Evolutionary conservation across 108 stramenopile genomes (phyloP), one percentile per base, ranked within the genome.

Genomic region (Nitzschia sp.): DNA sequence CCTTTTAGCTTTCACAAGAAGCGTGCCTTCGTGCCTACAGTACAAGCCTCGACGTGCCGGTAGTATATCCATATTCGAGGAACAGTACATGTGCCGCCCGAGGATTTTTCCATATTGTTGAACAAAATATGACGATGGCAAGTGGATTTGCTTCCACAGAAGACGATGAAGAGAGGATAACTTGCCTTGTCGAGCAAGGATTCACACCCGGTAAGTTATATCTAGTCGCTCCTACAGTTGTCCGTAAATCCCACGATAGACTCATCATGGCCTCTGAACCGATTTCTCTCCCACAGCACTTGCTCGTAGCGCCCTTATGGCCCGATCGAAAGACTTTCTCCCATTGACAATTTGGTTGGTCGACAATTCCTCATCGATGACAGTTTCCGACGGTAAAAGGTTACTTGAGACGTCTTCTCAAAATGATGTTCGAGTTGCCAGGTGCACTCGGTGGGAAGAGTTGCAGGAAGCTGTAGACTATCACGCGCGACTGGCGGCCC

Each of bases 401-500:
- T 58, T 87, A 35, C 46, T 35, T 35, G 41, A 41, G n/a, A 71
- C 62, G 22, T 57, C 34, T 19, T 31, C 63, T 29, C 65, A 64
- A 25, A 58, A 71, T 56, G 46, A 45, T 55, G 71, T 63, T 16
- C 52, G 55, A 44, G 52, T 64, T 17, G 41, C 46, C 1, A 15
- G 31, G 13, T 86, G 85, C 63, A 86, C 85, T 5, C 74, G 93
- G 53, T 91, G 90, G 93, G 81, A 85, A 38, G 93, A 91, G 68
- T 58, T 90, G 28, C 52, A 52, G 46, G 85, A 87, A 55, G 81
- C 83, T 48, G 72, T 92, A 17, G 46, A 29, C 21, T 89, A 86
- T 62, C 89, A 91, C 66, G 83, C 77, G 6, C 79, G 88, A 52
- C 68, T 91, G 63, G 74, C 88, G 9, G 71, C 85, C 3, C 45